A percentile compares a stretch with the other conserved stretches of the same genome.
These are phyloP conservation scores for Trichoderma sp. DNA, from an alignment of 2,329 filamentous ascomycete species.

Conservation along the genomic window DNA sequence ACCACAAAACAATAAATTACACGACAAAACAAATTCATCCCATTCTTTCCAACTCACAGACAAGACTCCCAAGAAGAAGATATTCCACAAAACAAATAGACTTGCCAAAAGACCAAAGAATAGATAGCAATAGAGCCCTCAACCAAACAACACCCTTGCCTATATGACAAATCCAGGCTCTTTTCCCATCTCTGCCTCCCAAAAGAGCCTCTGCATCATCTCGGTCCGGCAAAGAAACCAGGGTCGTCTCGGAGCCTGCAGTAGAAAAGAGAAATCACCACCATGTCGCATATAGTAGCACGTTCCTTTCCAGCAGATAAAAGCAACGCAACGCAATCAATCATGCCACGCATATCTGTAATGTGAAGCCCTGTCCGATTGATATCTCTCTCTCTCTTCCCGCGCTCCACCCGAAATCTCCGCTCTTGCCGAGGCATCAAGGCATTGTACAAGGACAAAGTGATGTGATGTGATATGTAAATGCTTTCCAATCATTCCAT, in stretches of 20 bases:
- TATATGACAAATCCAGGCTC: conserved; percentile 6
- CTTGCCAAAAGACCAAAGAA: background rate
- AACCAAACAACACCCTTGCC: background rate
- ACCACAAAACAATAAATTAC: no score
- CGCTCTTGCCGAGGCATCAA: background rate
- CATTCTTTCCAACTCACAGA: background rate
- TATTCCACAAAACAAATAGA: background rate
- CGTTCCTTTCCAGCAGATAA: background rate
- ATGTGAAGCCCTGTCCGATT: background rate
- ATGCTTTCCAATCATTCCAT: conserved; percentile 1
- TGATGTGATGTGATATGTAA: background rate
- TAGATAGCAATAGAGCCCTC: background rate
- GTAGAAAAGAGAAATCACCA: background rate
- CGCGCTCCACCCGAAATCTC: conserved; percentile 10
- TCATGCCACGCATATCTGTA: conserved; percentile 7
- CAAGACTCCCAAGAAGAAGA: background rate
- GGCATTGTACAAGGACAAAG: background rate
- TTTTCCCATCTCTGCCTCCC: background rate
- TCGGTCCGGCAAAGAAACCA: conserved; percentile 4
- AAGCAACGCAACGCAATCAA: background rate
- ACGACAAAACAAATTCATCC: background rate
- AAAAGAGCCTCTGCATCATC: background rate
- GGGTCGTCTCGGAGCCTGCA: background rate
- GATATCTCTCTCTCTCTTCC: background rate
- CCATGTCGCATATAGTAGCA: background rate